Base-by-base conservation (phyloP, 1,284 basidiomycete species). In the Caloboletus firmus region DNA sequence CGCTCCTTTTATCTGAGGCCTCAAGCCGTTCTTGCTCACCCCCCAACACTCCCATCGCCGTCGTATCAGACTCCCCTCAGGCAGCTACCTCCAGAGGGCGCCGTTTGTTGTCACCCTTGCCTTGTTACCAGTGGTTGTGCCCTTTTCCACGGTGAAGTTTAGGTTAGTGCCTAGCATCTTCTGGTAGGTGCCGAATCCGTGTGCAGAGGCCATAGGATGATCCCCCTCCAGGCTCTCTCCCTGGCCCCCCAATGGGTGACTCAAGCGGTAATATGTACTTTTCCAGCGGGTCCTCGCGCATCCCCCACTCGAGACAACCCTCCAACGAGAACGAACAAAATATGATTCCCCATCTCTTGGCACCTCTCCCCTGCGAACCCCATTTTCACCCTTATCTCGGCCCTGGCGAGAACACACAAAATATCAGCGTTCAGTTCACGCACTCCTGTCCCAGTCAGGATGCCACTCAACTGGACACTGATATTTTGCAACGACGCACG, bases 381-480 rank as follows among this genome's bases (percentile, higher is more conserved):
- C 35, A 45, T 1, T 56, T 45, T 35, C 57, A 54, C n/a, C 49
- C 56, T 56, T 71, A 67, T 58, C 57, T 65, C 28, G 13, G 32
- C 15, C 11, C 45, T 5, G 47, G 42, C 45, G 59, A 51, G 28
- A 52, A 53, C 47, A 28, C 57, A 32, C 63, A 65, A 56, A 69
- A 61, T 71, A 63, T 69, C 56, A 70, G 65, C 31, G 57, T 65
- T 43, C 69, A 71, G 61, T 70, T 71, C 62, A 54, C 63, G 67
- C 54, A 53, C 39, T 56, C 63, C 55, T 68, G 65, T 45, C 39
- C 57, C 15, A 35, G 45, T 52, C 67, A 58, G 58, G 66, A 61
- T 48, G 30, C 47, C 45, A 45, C 59, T 40, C 67, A 57, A 66
- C 61, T 59, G 63, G 59, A 69, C 56, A 44, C 61, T 58, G 65